Percentiles rank a stretch among this genome's conserved stretches.
Evolutionary conservation across 371 early-diverging fungal species (phyloP).

Genomic region (Mortierella sp.): DNA sequence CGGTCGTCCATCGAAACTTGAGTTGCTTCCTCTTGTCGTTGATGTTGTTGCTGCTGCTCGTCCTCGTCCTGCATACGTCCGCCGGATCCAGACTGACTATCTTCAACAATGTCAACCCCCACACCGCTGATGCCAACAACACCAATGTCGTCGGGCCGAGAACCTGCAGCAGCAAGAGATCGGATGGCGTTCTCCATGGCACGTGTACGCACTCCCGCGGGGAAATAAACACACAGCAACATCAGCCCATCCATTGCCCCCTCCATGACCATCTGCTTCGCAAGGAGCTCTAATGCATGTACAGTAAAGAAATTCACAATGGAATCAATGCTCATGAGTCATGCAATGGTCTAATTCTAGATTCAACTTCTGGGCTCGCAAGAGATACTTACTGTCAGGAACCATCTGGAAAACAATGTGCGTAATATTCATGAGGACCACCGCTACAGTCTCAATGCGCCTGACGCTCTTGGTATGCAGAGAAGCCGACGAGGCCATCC

Average conservation of each 20-base stretch:
- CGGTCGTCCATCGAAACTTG: constrained; percentile 35
- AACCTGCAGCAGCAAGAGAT: constrained; percentile 15
- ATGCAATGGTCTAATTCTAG: background rate
- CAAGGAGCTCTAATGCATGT: constrained; percentile 26
- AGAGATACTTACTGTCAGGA: constrained; percentile 38
- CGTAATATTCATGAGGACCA: constrained; percentile 48
- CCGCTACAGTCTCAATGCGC: constrained; percentile 34
- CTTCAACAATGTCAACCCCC: background rate
- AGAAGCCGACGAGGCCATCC: constrained; percentile 31
- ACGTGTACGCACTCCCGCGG: constrained; percentile 45
- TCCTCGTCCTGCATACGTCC: constrained; percentile 1
- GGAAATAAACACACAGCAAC: constrained; percentile 52
- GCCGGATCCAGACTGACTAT: background rate
- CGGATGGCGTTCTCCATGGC: constrained; percentile 45
- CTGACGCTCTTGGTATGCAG: constrained; percentile 29
- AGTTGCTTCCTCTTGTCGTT: constrained; percentile 21
- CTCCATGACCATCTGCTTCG: constrained; percentile 38
- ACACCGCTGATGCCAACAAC: background rate
- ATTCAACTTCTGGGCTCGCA: background rate
- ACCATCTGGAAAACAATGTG: constrained; percentile 49
- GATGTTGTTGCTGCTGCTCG: constrained; percentile 7
- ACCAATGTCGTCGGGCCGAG: background rate
- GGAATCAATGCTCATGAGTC: background rate
- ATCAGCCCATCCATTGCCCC: constrained; percentile 49
- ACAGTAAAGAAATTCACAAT: background rate